A percentile compares a stretch with the other conserved stretches of the same genome.
phyloP scores from a whole-genome alignment of 2,329 filamentous ascomycete species.

The Plenodomus tracheiphilus region DNA sequence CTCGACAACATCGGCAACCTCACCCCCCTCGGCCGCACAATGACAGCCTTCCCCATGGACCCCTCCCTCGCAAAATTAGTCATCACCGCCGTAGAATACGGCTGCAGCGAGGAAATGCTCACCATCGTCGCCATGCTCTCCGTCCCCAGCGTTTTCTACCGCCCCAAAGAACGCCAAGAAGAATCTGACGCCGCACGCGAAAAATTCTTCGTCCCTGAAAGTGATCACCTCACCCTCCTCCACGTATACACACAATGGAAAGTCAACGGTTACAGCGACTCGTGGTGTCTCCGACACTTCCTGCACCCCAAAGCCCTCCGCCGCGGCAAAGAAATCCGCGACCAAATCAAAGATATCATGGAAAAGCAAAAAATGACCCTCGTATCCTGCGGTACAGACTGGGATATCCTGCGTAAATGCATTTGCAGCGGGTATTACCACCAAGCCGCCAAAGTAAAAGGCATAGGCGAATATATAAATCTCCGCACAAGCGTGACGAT shows the following conservation, averaged over 20 bases:
- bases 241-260: constrained; percentile 97
- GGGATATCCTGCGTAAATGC: constrained; percentile 93
- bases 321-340: constrained; percentile 88
- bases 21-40: constrained; percentile 81
- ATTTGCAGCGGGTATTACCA: constrained; percentile 99
- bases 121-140: constrained; percentile 98
- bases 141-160: constrained; percentile 94
- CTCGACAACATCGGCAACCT: constrained; percentile 92
- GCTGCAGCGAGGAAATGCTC: constrained; percentile 95
- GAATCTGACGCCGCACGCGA: constrained; percentile 94
- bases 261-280: constrained; percentile 83
- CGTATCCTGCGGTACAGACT: constrained; percentile 89
- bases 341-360: constrained; percentile 94
- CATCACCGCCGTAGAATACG: constrained; percentile 87
- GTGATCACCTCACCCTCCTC: constrained; percentile 91
- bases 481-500: constrained; percentile 91
- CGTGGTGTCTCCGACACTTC: constrained; percentile 93
- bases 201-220: constrained; percentile 98
- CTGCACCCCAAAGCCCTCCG: constrained; percentile 92
- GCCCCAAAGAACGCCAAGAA: constrained; percentile 93
- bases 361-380: constrained; percentile 88
- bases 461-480: constrained; percentile 96
- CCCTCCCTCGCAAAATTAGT: constrained; percentile 92
- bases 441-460: constrained; percentile 93
- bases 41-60: constrained; percentile 99